Base-by-base conservation (phyloP, 352 stramenopile genomes). In the Lagenidium sp. region DNA sequence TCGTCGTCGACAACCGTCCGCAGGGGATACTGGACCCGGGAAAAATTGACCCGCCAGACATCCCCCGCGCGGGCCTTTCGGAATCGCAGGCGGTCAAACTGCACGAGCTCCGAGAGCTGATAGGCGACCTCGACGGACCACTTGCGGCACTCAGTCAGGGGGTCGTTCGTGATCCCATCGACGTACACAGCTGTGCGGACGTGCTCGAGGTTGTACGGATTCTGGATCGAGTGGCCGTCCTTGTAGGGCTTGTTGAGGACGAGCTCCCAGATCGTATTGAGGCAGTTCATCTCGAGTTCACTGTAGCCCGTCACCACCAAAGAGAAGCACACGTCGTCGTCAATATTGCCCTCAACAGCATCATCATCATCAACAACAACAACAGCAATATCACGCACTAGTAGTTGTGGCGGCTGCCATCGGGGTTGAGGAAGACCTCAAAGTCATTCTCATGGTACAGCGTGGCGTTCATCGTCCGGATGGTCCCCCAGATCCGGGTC, bases 391-490 rank as follows among this genome's bases (percentile, higher is more conserved):
- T 7, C 13, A 53, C 65, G 41, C 44, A 86, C 68, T 95, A 95
- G 62, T 97, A 97, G 48, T 91, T 65, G 47, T 94, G 76, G 52
- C 67, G 67, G 41, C 59, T 86, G 20, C 77, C 77, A 45, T 82
- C 66, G 7, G 78, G 80, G 57, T 97, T 76, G n/a, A 97, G 65
- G 46, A 97, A 97, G 7, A 97, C 75, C 52, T 97, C 86, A 68
- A 96, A 95, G 66, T 97, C 84, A 47, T 94, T 95, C 53, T 97
- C 84, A 36, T 93, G 76, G 59, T 89, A 94, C 65, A 91, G 69
- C 15, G 75, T 79, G 11, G 62, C 67, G 60, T 94, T 87, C 53
- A 81, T 71, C 6, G 65, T 40, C 25, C 47, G 69, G 40, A 87
- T 56, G 1, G 73, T 91, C 19, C 77, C 81, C 78, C 78, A 94